Evolutionary conservation across 352 stramenopile genomes (phyloP).

Genomic region (Phytophthora palmivora): DNA sequence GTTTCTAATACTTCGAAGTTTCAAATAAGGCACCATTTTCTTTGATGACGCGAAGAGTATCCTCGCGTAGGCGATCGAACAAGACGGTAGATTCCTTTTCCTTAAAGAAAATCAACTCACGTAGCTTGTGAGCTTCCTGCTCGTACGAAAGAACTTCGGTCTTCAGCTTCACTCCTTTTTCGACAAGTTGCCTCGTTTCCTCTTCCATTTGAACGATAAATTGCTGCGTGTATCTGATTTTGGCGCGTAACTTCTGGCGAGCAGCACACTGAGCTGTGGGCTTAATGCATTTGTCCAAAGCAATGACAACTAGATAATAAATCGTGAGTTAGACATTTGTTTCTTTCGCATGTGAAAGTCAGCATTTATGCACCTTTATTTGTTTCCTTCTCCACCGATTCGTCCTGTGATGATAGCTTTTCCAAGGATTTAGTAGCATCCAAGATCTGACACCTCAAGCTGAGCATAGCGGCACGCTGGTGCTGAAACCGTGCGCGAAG

Average conservation of each 20-base stretch:
- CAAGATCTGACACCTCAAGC: constrained; percentile 37
- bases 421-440: constrained; percentile 29
- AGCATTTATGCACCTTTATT: constrained; percentile 17
- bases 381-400: constrained; percentile 24
- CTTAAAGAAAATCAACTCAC: constrained; percentile 40
- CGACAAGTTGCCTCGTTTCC: constrained; percentile 38
- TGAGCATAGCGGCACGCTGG: constrained; percentile 40
- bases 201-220: constrained; percentile 45
- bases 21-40: constrained; percentile 60
- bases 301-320: constrained; percentile 15
- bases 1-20: background rate
- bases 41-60: constrained; percentile 37
- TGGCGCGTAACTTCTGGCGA: constrained; percentile 53
- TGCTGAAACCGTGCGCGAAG: constrained; percentile 42
- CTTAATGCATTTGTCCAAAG: constrained; percentile 29
- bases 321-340: background rate
- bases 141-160: constrained; percentile 30
- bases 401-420: constrained; percentile 24
- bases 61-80: constrained; percentile 39
- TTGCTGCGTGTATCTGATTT: constrained; percentile 53
- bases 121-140: constrained; percentile 35
- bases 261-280: constrained; percentile 32
- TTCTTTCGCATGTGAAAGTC: background rate
- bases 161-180: constrained; percentile 40
- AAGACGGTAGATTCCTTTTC: constrained; percentile 44